These are phyloP conservation scores for Skeletonema potamos DNA, from an alignment of 108 stramenopile genomes.

Conservation along the genomic window DNA sequence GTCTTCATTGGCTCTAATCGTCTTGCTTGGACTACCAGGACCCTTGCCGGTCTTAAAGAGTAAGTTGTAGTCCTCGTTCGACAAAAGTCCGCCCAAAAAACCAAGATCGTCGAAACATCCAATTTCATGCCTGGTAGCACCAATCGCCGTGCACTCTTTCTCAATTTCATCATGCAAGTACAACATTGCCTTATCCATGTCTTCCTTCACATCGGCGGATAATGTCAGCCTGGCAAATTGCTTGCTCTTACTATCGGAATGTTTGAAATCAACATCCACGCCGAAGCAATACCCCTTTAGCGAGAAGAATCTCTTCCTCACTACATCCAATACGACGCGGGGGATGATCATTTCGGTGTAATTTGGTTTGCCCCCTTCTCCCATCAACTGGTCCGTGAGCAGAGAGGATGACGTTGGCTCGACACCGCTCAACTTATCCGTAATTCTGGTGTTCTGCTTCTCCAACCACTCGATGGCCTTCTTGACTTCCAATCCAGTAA, in stretches of 20 bases:
- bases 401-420: background rate
- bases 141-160: slow-evolving; percentile 48
- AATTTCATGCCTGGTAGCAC: slow-evolving; percentile 52
- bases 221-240: slow-evolving; percentile 71
- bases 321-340: slow-evolving; percentile 62
- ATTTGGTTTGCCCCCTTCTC: slow-evolving; percentile 4
- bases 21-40: background rate
- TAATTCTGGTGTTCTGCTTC: slow-evolving; percentile 37
- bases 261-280: slow-evolving; percentile 61
- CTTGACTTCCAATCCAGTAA: slow-evolving; percentile 56
- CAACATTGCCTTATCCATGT: slow-evolving; percentile 16
- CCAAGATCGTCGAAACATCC: slow-evolving; percentile 66
- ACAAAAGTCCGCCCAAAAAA: slow-evolving; percentile 67
- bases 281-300: slow-evolving; percentile 60
- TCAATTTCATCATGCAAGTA: slow-evolving; percentile 45
- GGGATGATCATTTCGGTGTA: slow-evolving; percentile 70
- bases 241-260: slow-evolving; percentile 82
- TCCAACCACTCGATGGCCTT: slow-evolving; percentile 64
- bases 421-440: slow-evolving; percentile 11
- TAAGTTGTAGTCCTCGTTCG: slow-evolving; percentile 56
- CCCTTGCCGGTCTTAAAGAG: slow-evolving; percentile 40
- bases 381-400: background rate
- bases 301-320: slow-evolving; percentile 58
- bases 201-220: slow-evolving; percentile 29
- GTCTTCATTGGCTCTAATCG: slow-evolving; percentile 56